Conservation (phyloP, 2,329 filamentous ascomycete genomes). For the Mariannaea sp. region DNA sequence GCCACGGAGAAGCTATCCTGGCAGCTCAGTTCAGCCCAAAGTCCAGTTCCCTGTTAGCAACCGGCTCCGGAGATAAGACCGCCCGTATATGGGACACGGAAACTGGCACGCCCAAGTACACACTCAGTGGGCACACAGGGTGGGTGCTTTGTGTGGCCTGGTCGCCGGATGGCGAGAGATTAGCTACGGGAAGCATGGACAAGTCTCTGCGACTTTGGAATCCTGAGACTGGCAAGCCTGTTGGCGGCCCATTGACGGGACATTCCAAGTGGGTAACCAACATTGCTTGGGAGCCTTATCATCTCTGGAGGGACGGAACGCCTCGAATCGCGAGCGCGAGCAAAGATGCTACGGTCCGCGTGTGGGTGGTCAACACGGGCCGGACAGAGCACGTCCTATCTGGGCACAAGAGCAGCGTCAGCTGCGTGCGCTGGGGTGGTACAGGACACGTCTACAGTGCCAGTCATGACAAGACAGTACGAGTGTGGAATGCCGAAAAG, state of each 20-base stretch:
- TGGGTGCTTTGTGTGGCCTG: slow-evolving; percentile 91
- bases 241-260: slow-evolving; percentile 74
- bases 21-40: slow-evolving; percentile 83
- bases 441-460: slow-evolving; percentile 80
- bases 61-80: slow-evolving; percentile 88
- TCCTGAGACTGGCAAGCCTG: slow-evolving; percentile 74
- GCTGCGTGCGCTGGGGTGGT: slow-evolving; percentile 95
- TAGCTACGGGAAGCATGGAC: slow-evolving; percentile 93
- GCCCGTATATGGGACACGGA: slow-evolving; percentile 94
- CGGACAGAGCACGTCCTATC: slow-evolving; percentile 81
- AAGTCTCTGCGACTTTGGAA: slow-evolving; percentile 92
- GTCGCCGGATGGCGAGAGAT: slow-evolving; percentile 78
- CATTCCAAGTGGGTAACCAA: slow-evolving; percentile 90
- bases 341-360: slow-evolving; percentile 84
- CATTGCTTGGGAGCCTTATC: slow-evolving; percentile 92
- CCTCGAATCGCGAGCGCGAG: slow-evolving; percentile 84
- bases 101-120: slow-evolving; percentile 86
- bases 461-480: slow-evolving; percentile 90
- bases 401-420: slow-evolving; percentile 87
- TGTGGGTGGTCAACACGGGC: slow-evolving; percentile 83
- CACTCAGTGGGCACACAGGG: slow-evolving; percentile 79
- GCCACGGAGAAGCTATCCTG: slow-evolving; percentile 90
- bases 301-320: slow-evolving; percentile 74
- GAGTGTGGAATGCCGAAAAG: slow-evolving; percentile 82
- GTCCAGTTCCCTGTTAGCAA: slow-evolving; percentile 77